A percentile compares a stretch with the other conserved stretches of the same genome.
Evolutionary conservation across 768 basidiomycete species (phyloP).

Genomic region (Chiua virens): DNA sequence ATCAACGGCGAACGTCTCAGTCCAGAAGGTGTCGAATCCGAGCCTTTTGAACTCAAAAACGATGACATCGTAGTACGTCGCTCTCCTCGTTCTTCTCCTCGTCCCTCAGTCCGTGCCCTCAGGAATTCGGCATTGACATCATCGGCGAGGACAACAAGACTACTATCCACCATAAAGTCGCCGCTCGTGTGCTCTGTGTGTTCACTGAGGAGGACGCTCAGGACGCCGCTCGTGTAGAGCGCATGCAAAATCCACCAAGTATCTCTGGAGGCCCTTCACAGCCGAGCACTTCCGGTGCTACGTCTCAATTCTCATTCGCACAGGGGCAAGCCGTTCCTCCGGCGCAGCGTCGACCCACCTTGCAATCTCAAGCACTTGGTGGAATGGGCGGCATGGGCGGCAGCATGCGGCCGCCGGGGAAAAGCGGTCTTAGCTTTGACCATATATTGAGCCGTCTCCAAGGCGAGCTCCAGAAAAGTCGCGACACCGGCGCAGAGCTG

Average conservation of each 20-base stretch:
- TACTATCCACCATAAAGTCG: constrained; percentile 98
- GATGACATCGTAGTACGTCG: constrained; percentile 91
- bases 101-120: constrained; percentile 3
- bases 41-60: constrained; percentile 90
- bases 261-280: constrained; percentile 36
- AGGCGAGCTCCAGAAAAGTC: constrained; percentile 92
- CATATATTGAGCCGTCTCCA: constrained; percentile 88
- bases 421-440: constrained; percentile 88
- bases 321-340: constrained; percentile 37
- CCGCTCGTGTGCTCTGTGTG: constrained; percentile 89
- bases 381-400: constrained; percentile 80
- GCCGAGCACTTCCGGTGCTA: constrained; percentile 26
- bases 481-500: constrained; percentile 89
- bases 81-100: not conserved
- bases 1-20: constrained; percentile 95
- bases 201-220: constrained; percentile 84
- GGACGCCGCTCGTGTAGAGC: constrained; percentile 68
- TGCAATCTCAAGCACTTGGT: constrained; percentile 59
- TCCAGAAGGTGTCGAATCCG: constrained; percentile 85
- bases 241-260: constrained; percentile 48
- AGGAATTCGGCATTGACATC: constrained; percentile 99
- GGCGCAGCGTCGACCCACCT: constrained; percentile 52
- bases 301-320: constrained; percentile 43
- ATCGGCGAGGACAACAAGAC: constrained; percentile 98
- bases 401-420: constrained; percentile 69